These are phyloP conservation scores for Daldinia decipiens DNA, from an alignment of 495 filamentous ascomycete genomes.

Conservation along the genomic window DNA sequence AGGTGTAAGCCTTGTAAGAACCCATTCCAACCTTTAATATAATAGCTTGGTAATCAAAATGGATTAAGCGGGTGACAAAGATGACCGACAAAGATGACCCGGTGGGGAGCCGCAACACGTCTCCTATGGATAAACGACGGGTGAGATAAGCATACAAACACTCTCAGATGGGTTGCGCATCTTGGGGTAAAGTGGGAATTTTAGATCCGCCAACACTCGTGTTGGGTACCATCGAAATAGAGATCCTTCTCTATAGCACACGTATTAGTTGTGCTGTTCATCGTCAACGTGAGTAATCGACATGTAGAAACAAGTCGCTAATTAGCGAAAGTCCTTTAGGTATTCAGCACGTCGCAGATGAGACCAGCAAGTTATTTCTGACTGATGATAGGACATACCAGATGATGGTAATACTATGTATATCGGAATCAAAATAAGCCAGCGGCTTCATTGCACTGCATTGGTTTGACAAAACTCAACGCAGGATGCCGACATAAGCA, in stretches of 20 bases:
- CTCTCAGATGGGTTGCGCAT: slow-evolving; percentile 20
- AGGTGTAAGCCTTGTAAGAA: slow-evolving; percentile 21
- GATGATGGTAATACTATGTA: slow-evolving; percentile 1
- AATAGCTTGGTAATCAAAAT: slow-evolving; percentile 18
- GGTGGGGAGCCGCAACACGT: slow-evolving; percentile 1
- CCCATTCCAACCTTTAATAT: slow-evolving; percentile 5
- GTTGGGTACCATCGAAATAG: slow-evolving; percentile 21
- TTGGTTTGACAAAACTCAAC: slow-evolving; percentile 14
- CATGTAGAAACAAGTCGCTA: not conserved
- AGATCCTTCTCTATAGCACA: slow-evolving; percentile 14
- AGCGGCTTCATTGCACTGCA: slow-evolving; percentile 25
- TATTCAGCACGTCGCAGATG: not conserved
- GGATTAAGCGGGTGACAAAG: not conserved
- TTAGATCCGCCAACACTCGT: slow-evolving; percentile 21
- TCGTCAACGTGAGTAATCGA: not conserved
- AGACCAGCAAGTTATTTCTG: not conserved
- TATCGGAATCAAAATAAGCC: slow-evolving; percentile 25
- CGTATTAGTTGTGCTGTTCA: slow-evolving; percentile 17
- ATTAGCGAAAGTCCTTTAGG: not conserved
- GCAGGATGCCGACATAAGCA: slow-evolving; percentile 6
- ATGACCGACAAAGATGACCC: slow-evolving; percentile 25
- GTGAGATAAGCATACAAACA: slow-evolving; percentile 37
- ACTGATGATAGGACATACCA: not conserved
- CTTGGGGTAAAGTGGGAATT: slow-evolving; percentile 43
- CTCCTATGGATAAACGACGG: slow-evolving; percentile 18